These are phyloP conservation scores for Clonostachys rosea DNA, from an alignment of 2,329 filamentous ascomycete genomes.

Conservation along the genomic window DNA sequence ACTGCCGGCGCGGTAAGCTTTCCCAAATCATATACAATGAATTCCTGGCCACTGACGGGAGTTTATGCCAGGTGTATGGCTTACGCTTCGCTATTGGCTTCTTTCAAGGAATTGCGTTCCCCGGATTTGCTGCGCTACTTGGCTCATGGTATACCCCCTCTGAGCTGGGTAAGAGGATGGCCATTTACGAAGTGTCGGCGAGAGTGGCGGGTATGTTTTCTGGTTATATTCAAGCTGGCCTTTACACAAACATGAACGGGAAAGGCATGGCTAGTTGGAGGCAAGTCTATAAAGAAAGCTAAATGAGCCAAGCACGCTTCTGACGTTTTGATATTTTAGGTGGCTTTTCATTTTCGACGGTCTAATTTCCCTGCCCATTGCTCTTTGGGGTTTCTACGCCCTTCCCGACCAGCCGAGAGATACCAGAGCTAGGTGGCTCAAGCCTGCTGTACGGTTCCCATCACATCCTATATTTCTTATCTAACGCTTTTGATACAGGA, in stretches of 20 bases:
- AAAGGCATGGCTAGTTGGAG: constrained; percentile 39
- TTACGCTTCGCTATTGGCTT: constrained; percentile 33
- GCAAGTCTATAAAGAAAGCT: constrained; percentile 8
- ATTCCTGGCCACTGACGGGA: too few species aligned
- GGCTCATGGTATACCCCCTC: constrained; percentile 33
- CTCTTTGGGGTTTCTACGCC: constrained; percentile 19
- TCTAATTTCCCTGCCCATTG: constrained; percentile 21
- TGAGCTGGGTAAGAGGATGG: constrained; percentile 31
- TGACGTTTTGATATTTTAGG: background rate
- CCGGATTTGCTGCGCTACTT: constrained; percentile 25
- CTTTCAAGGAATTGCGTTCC: constrained; percentile 24
- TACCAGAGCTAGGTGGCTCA: constrained; percentile 19
- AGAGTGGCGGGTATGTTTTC: constrained; percentile 17
- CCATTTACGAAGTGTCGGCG: constrained; percentile 29
- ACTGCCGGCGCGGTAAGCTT: constrained; percentile 7
- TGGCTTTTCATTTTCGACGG: constrained; percentile 26
- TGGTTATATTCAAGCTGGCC: constrained; percentile 21
- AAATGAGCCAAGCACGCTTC: too few species aligned
- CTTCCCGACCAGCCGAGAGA: constrained; percentile 22
- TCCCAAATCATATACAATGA: too few species aligned
- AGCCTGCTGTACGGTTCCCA: background rate
- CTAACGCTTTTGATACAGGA: constrained; percentile 5
- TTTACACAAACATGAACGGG: constrained; percentile 28
- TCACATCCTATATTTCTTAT: too few species aligned
- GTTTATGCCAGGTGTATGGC: constrained; percentile 11